These are phyloP conservation scores for Syzygium aqueum DNA, from an alignment of 345 rosid genomes.

Conservation along the genomic window DNA sequence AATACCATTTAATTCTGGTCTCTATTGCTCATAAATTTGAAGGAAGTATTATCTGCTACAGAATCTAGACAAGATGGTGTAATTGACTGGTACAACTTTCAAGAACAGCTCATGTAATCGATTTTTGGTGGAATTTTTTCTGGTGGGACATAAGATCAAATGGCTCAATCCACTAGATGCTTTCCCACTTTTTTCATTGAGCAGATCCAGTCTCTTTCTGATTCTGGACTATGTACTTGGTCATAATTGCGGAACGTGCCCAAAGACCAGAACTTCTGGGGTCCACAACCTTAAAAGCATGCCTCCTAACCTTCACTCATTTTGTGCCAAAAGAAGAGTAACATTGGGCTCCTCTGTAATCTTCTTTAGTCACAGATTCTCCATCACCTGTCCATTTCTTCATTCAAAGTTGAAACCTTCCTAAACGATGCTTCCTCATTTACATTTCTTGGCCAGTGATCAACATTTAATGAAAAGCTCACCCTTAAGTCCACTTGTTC, in stretches of 20 bases:
- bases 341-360: background rate
- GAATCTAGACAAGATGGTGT: background rate
- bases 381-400: background rate
- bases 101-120: background rate
- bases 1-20: background rate
- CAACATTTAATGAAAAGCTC: background rate
- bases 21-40: background rate
- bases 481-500: background rate
- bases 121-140: background rate
- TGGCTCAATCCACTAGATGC: background rate
- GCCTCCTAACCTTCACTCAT: background rate
- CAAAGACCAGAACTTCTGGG: background rate
- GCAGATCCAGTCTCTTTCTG: background rate
- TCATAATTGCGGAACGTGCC: conserved; percentile 8
- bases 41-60: background rate
- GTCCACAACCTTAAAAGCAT: conserved; percentile 2
- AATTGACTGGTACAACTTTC: background rate
- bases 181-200: background rate
- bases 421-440: background rate
- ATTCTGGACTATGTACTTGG: background rate
- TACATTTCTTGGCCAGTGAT: background rate
- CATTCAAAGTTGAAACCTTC: background rate
- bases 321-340: background rate
- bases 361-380: background rate
- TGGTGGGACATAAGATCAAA: background rate